A percentile compares a stretch with the other conserved stretches of the same genome.
Conservation (phyloP, 2,329 filamentous ascomycete species). For the Davidsoniella australis region DNA sequence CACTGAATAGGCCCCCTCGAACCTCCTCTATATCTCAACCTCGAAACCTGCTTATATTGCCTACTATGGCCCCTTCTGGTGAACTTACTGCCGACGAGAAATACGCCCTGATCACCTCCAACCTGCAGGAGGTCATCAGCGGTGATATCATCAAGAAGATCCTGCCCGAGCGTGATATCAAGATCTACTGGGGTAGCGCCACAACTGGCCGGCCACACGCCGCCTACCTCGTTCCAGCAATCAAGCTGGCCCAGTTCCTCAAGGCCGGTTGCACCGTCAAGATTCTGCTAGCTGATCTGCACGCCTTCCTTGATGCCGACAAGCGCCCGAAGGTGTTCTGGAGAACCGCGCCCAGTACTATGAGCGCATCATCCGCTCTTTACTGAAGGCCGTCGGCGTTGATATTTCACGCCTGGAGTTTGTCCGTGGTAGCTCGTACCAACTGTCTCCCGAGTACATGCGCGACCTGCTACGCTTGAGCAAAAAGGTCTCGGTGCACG, state of each 20-base stretch:
- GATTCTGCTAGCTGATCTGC: slow-evolving; percentile 58
- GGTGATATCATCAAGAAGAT: slow-evolving; percentile 67
- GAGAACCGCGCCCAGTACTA: slow-evolving; percentile 74
- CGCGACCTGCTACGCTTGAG: slow-evolving; percentile 78
- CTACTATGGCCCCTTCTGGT: slow-evolving; percentile 15
- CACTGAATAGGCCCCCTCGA: background rate
- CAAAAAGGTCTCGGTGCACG: slow-evolving; percentile 46
- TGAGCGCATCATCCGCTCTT: slow-evolving; percentile 52
- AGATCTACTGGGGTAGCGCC: slow-evolving; percentile 79
- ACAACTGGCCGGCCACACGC: slow-evolving; percentile 78
- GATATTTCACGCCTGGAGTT: slow-evolving; percentile 66
- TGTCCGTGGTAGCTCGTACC: slow-evolving; percentile 71
- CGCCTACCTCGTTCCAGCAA: slow-evolving; percentile 74
- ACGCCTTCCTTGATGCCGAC: slow-evolving; percentile 65
- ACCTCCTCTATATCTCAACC: background rate
- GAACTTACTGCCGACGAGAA: slow-evolving; percentile 37
- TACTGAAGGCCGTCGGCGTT: slow-evolving; percentile 64
- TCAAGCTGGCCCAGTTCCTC: slow-evolving; percentile 82
- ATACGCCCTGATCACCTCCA: slow-evolving; percentile 60
- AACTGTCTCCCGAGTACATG: slow-evolving; percentile 53
- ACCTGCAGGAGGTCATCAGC: slow-evolving; percentile 68
- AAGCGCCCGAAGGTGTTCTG: slow-evolving; percentile 84
- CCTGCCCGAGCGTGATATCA: slow-evolving; percentile 51
- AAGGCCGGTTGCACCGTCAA: slow-evolving; percentile 69
- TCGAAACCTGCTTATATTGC: background rate